Base-by-base conservation (phyloP, 768 basidiomycete genomes). In the Russula emetica region DNA sequence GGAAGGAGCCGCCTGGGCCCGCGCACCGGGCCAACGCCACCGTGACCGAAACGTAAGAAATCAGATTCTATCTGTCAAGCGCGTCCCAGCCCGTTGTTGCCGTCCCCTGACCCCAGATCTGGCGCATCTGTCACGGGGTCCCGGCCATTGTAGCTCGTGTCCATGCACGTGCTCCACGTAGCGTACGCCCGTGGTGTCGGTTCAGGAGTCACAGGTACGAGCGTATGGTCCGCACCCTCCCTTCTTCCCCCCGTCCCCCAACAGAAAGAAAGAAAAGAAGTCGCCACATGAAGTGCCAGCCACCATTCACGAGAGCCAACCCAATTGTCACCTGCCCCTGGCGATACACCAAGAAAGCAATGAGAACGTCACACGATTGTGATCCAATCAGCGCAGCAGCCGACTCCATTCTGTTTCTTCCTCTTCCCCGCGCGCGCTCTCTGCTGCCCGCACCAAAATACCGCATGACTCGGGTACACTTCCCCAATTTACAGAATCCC, bases 1-100 rank as follows among this genome's bases (percentile, higher is more conserved):
- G 63, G 63, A 60, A 64, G 51, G 45, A 44, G 58, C 63, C 63
- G 59, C n/a, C 10, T 45, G 47, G 34, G 45, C 51, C 62, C 38
- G 22, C n/a, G 3, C 58, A 22, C 45, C 54, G 44, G 63, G 28
- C 26, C 4, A 40, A 34, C 54, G 58, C 53, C 59, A 44, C 55
- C 47, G 49, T 11, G 8, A 18, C 49, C 26, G 7, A 64, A 55
- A 64, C 63, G 59, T 56, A 64, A 64, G 52, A 59, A 52, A 54
- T 55, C 44, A 30, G 57, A 47, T 40, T 58, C 22, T 2, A 30
- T 24, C 40, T 47, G n/a, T 40, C 44, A 50, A 14, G 57, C 57
- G 13, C 20, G 10, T 34, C 53, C 22, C 14, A 45, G 22, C 52
- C 42, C 51, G 22, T 45, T 10, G 30, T 44, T n/a, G 44, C 44